Percentiles rank a stretch among this genome's conserved stretches.
These are phyloP conservation scores for Gyromitra esculenta DNA, from an alignment of 2,329 filamentous ascomycete genomes.

Conservation along the genomic window DNA sequence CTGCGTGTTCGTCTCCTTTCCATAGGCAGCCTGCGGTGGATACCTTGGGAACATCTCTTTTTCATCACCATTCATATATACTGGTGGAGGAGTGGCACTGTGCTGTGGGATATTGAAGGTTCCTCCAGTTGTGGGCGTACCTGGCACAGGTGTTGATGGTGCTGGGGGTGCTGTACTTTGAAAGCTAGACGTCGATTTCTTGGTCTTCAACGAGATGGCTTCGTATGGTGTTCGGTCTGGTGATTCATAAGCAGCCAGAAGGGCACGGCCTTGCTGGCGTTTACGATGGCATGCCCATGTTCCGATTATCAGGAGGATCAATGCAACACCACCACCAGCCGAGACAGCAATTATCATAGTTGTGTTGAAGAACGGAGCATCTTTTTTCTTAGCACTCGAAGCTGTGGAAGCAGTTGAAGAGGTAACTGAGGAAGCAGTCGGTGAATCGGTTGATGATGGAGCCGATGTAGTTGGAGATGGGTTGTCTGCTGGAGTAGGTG, in stretches of 20 bases:
- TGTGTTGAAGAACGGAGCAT: conserved; percentile 33
- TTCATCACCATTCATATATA: conserved; percentile 35
- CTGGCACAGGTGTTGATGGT: background rate
- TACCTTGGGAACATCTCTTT: conserved; percentile 32
- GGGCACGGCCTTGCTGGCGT: conserved; percentile 48
- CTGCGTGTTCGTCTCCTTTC: background rate
- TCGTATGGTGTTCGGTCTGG: conserved; percentile 52
- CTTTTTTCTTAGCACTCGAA: conserved; percentile 12
- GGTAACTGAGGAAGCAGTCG: background rate
- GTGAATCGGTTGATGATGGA: conserved; percentile 9
- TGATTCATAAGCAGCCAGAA: conserved; percentile 53
- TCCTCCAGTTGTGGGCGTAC: conserved; percentile 13
- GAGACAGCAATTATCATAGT: conserved; percentile 43
- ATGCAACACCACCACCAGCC: conserved; percentile 39
- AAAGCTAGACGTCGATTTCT: conserved; percentile 26
- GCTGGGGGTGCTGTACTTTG: conserved; percentile 10
- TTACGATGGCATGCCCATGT: conserved; percentile 51
- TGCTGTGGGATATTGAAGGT: conserved; percentile 38
- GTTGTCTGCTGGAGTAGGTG: background rate
- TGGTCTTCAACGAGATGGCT: conserved; percentile 42
- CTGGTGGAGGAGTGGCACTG: conserved; percentile 27
- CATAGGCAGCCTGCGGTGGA: conserved; percentile 23
- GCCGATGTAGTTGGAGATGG: background rate
- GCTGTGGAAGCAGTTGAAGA: background rate
- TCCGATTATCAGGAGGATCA: conserved; percentile 22